phyloP scores from a whole-genome alignment of 2,329 filamentous ascomycete genomes.

The Metarhizium humberi region DNA sequence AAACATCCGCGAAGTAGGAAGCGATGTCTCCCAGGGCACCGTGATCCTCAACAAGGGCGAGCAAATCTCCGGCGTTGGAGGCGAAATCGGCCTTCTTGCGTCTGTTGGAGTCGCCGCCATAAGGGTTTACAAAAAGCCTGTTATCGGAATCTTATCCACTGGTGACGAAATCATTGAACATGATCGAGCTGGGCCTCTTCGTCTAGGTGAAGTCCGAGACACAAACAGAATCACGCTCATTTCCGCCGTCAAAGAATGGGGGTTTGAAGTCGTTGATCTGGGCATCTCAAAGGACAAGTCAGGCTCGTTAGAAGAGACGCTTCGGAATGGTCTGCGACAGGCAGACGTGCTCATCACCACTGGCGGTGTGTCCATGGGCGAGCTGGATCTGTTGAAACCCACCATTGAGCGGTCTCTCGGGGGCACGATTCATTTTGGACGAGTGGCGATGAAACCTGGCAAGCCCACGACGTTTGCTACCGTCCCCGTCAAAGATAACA shows the following conservation, averaged over 20 bases:
- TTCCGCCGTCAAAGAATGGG: conserved; percentile 63
- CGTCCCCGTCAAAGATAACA: conserved; percentile 55
- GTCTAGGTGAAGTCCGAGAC: conserved; percentile 80
- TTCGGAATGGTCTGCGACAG: conserved; percentile 64
- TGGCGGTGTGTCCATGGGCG: conserved; percentile 95
- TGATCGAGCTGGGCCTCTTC: conserved; percentile 50
- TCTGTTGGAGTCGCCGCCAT: conserved; percentile 70
- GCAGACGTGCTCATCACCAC: conserved; percentile 84
- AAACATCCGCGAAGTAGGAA: conserved; percentile 86
- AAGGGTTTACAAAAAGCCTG: conserved; percentile 63
- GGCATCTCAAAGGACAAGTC: conserved; percentile 74
- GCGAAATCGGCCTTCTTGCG: conserved; percentile 83
- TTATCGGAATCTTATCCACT: conserved; percentile 82
- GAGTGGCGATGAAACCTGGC: conserved; percentile 95
- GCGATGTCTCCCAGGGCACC: conserved; percentile 65
- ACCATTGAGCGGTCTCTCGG: conserved; percentile 86
- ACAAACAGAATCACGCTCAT: conserved; percentile 86
- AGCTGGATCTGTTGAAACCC: conserved; percentile 91
- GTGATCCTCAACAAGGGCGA: conserved; percentile 69
- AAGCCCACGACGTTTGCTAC: conserved; percentile 97
- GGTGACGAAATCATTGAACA: conserved; percentile 89
- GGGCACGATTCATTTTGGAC: conserved; percentile 91
- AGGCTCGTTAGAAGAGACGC: conserved; percentile 63
- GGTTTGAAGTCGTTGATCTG: conserved; percentile 73
- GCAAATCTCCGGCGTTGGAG: conserved; percentile 75